Base-by-base conservation (phyloP, 805 yeast genomes). In the Teunomyces gatunensis region DNA sequence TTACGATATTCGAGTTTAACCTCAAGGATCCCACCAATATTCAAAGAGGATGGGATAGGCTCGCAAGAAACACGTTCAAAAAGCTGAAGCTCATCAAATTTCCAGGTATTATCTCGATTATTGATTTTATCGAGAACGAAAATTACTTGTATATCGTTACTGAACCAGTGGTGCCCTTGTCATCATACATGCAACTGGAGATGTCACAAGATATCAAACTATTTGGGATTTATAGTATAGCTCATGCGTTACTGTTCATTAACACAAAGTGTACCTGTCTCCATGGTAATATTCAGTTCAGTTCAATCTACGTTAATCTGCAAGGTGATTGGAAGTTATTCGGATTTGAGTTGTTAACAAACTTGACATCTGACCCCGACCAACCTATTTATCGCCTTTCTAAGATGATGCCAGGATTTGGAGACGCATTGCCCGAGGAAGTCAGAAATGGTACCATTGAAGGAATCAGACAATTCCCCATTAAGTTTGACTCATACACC, bases 261-360 rank as follows among this genome's bases (percentile, higher is more conserved):
- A 84, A 84, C 53, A 70, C 65, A 21, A 86, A 80, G 49, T 80
- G 80, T 30, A 59, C 71, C 5, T 79, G 85, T 21, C 69, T 85
- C 5, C 85, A 87, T 58, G 92, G 90, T 5, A 81, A 81, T 49
- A 53, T 89, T 10, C 74, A 78, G 48, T 42, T 61, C 9, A 71
- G 78, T 35, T 78, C 87, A 1, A 75, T 91, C 0, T 90, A 70
- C 60, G 82, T 88, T 12, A 85, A 79, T 46, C 44, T 46, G 10
- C 77, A 74, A 27, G 96, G 97, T 11, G 95, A 87, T 58, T 89
- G 96, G 92, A 84, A 81, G 49, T 61, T 91, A 23, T 86, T 87
- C 49, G 96, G 96, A 1, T 82, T 90, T 57, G 97, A 91, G 63
- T 63, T 84, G 1, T 65, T 81, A 30, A 75, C 85, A 1, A 77